phyloP scores from a whole-genome alignment of 768 basidiomycete genomes.

The Calocera cornea region DNA sequence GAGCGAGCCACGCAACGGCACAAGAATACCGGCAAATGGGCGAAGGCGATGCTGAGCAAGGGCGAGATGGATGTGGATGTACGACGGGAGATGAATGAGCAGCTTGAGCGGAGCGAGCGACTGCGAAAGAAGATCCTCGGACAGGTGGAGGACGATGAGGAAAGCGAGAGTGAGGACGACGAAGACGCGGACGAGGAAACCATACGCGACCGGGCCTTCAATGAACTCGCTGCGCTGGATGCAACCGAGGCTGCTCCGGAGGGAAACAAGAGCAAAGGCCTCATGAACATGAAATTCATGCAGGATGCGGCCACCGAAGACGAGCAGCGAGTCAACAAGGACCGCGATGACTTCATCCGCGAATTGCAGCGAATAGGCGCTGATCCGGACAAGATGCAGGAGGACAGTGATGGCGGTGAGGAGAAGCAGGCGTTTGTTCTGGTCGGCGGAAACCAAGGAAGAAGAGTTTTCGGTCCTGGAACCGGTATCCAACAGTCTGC shows the following conservation, averaged over 20 bases:
- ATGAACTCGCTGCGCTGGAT: slow-evolving; percentile 51
- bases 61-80: slow-evolving; percentile 52
- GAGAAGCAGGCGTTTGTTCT: slow-evolving; percentile 19
- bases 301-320: slow-evolving; percentile 71
- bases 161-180: slow-evolving; percentile 30
- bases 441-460: slow-evolving; percentile 26
- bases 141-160: slow-evolving; percentile 34
- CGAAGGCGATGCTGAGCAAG: slow-evolving; percentile 53
- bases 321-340: slow-evolving; percentile 40
- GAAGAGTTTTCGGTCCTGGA: slow-evolving; percentile 21
- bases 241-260: slow-evolving; percentile 22
- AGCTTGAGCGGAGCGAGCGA: slow-evolving; percentile 71
- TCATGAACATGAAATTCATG: slow-evolving; percentile 99
- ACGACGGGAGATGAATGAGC: slow-evolving; percentile 61
- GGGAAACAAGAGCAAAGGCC: slow-evolving; percentile 44
- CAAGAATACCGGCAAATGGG: slow-evolving; percentile 81
- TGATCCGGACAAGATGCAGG: slow-evolving; percentile 14
- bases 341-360: slow-evolving; percentile 57
- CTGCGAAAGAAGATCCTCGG: slow-evolving; percentile 65
- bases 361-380: slow-evolving; percentile 44
- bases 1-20: slow-evolving; percentile 85
- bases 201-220: slow-evolving; percentile 58
- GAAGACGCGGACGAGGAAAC: slow-evolving; percentile 30
- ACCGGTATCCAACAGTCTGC: background rate
- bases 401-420: slow-evolving; percentile 24